Evolutionary conservation across 2,329 filamentous ascomycete species (phyloP), one percentile per base, ranked within the genome.

Genomic region (Cadophora sp.): DNA sequence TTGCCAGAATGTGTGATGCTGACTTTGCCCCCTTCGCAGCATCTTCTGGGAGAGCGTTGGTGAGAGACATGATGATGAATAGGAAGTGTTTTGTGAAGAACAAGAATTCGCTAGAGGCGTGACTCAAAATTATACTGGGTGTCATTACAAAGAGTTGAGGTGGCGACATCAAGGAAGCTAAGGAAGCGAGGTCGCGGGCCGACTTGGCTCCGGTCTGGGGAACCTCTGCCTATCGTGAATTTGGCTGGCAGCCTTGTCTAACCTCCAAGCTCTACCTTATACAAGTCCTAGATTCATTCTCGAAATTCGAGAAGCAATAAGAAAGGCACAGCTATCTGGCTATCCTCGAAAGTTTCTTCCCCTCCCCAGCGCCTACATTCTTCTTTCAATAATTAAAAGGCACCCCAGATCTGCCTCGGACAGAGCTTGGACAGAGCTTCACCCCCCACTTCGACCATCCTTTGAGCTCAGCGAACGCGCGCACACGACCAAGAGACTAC

Each of bases 1-100:
- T 91, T 59, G 94, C 93, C 53, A 99, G 88, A 62, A 88, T 87
- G 77, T 93, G 91, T 39, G 96, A 97, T 18, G 95, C 93, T 56
- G 86, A 81, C 76, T 94, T 94, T 69, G 95, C 95, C 58, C 90
- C 86, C 74, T 84, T 85, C 45, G 95, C 95, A 62, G 92, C 91
- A 71, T 94, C 89, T 64, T 87, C 83, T 58, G 95, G 92, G 39
- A 90, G 91, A 63, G 91, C 92, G 79, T 92, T 94, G 59, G 94
- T 97, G 67, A 97, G 85, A 72, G 95, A 97, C 96, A 98, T 97
- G 39, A 39, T 56, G 39, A 39, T 56, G 55, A 47, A 41, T 48
- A 66, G 60, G 56, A 47, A 45, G 51, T 30, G 30, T 39, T 18
- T 24, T 47, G 64, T 58, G 22, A 16, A 39, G 43, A 60, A 45